Evolutionary conservation across 495 filamentous ascomycete species (phyloP), one percentile per base, ranked within the genome.

Genomic region (Lepraria neglecta): DNA sequence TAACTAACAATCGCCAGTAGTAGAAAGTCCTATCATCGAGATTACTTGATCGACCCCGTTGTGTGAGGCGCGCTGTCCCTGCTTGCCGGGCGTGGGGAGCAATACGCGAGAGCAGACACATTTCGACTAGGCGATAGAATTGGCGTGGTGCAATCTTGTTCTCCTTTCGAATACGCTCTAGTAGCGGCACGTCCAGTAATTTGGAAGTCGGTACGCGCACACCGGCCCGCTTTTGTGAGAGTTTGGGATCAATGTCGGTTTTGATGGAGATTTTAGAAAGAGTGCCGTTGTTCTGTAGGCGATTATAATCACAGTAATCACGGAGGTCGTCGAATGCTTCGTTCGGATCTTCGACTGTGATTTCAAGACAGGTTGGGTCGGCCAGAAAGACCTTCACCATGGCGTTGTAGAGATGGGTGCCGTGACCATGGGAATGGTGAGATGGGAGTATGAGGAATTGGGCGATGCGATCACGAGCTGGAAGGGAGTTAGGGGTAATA

Each of bases 331-430:
- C 91, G 66, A 99, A 99, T 15, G 86, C 84, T 70, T 97, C 92
- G 68, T 91, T 97, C 0, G 94, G 94, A 67, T 97, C 92, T 73
- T 99, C 94, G 21, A 99, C 89, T 0, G 92, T 94, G 65, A 99
- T 79, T 71, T 99, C 94, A 52, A 81, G 75, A 31, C 88, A 84
- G 24, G 82, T 80, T 0, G 81, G 65, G 52, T 86, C 79, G 28
- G 77, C 71, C 60, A 84, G 76, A 69, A 87, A 88, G 62, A 81
- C 73, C 0, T 77, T 70, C 64, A 88, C 87, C 66, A 97, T 88
- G 42, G 84, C 78, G 58, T 82, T 83, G 77, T 97, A 98, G 57
- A 98, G 83, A 46, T 84, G 77, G 17, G 84, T 81, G 52, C 95
- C 94, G 64, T 94, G 84, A 21, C 89, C 89, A 53, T 84, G 82